These are phyloP conservation scores for Golubevia sp. DNA, from an alignment of 1,284 basidiomycete genomes.

Conservation along the genomic window DNA sequence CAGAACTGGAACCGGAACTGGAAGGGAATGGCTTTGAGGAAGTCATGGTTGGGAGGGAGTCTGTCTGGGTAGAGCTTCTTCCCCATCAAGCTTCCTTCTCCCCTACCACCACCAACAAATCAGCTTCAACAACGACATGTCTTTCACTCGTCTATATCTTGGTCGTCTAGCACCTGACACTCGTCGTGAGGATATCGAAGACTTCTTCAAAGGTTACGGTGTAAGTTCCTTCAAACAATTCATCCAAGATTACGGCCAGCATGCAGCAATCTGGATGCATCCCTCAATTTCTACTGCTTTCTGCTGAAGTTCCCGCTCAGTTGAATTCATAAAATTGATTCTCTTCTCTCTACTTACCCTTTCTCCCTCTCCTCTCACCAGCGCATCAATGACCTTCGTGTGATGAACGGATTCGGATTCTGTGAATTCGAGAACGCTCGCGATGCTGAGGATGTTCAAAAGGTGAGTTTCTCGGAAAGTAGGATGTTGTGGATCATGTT, in stretches of 20 bases:
- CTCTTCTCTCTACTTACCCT: no score
- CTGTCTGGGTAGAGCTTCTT: no score
- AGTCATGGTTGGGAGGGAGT: no score
- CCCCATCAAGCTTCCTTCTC: no score
- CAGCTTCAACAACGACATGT: no score
- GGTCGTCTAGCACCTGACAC: conserved; percentile 48
- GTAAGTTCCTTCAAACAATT: conserved; percentile 19
- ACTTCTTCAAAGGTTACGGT: conserved; percentile 54
- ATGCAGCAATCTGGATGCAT: neutral
- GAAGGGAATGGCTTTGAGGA: no score
- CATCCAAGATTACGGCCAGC: no score
- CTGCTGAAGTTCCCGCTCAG: neutral
- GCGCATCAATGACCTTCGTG: conserved; percentile 29
- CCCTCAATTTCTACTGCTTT: neutral
- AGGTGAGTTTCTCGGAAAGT: conserved; percentile 12
- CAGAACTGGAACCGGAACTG: no score
- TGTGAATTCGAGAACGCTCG: conserved; percentile 56
- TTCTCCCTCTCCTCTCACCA: no score
- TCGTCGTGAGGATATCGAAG: conserved; percentile 46
- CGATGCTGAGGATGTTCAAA: conserved; percentile 56
- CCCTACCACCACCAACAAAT: no score
- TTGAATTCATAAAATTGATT: no score
- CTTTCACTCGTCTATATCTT: conserved; percentile 49
- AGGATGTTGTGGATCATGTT: no score
- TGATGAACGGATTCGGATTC: conserved; percentile 57